Base-by-base conservation (phyloP, 73 alveolate species). In the Paramecium bursaria region DNA sequence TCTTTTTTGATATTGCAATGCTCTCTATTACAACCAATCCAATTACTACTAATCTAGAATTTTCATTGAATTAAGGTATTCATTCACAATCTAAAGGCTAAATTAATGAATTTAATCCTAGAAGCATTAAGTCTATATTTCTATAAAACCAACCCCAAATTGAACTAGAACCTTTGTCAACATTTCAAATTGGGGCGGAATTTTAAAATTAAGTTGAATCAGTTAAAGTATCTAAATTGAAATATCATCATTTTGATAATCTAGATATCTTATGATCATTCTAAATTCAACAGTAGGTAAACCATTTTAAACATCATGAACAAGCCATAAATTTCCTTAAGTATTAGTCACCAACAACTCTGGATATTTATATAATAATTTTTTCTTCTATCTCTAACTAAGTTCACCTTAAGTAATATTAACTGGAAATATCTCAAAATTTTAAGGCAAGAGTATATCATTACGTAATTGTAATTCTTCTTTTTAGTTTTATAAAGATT, bases 301-400 rank as follows among this genome's bases (percentile, higher is more conserved):
- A 67, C 39, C 39, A 39, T 31, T 42, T 3, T 9, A 21, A 6
- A 57, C 44, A 35, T 67, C 82, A 5, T 67, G 21, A 7, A 42
- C 50, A 42, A 39, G 82, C 82, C 82, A 67, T 2, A 67, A 42
- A 67, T 67, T 67, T 42, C 82, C 82, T 35, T 53, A 9, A 9
- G 30, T 10, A 33, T 13, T 35, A 3, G 82, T 35, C 5, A 17
- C 27, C 55, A 67, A 67, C 44, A 67, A 67, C 10, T 67, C 60
- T 30, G 82, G 82, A 39, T 67, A 67, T 35, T 35, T 42, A 27
- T 39, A 67, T 25, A 39, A 25, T 67, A 21, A 39, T 47, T 67
- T 67, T 42, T 67, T 67, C 35, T 31, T 35, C 23, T n/a, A n/a
- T n/a, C n/a, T n/a, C n/a, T n/a, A n/a, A n/a, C n/a, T n/a, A n/a